Base-by-base conservation (phyloP, 2,329 filamentous ascomycete genomes). In the Chaetomium strumarium region DNA sequence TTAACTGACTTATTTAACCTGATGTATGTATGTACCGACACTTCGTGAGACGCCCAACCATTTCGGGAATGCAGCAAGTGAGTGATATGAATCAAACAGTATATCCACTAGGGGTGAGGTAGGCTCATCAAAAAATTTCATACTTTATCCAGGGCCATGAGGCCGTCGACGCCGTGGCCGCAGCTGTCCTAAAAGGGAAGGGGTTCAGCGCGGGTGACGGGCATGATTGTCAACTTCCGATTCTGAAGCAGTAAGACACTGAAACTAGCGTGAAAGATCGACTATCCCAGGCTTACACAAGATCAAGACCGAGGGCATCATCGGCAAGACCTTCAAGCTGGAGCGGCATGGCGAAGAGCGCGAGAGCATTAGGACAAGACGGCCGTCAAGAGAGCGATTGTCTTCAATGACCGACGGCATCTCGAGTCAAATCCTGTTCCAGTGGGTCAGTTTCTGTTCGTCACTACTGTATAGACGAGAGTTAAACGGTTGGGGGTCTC, bases 311-410 rank as follows among this genome's bases (percentile, higher is more conserved):
- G 72, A 77, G 48, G 84, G 85, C 4, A 86, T 89, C 50, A 84
- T 87, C 58, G 86, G 87, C 71, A 87, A 86, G 73, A 79, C 76
- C 6, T 89, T 83, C 72, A 83, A 77, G 70, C 73, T 88, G n/a
- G 84, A 89, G 64, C 77, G 88, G 65, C 88, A 83, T 77, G 80
- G 73, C 42, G 81, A 86, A 66, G 85, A 83, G 56, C 71, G 89
- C 59, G 80, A 87, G 67, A 77, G 80, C 52, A 87, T 89, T 74
- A 80, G 76, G 83, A 86, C 70, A 87, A 88, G 75, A 79, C 72
- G 49, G 84, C 84, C 54, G 86, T 89, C 66, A 89, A 89, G 75
- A 84, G 84, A 48, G 83, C 82, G 14, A 87, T 89, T 66, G 78
- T 52, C 36, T 52, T 52, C 29, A 49, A 49, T 2, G 45, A 55